Conservation (phyloP, 768 basidiomycete genomes). For the Termitomyces sp. region DNA sequence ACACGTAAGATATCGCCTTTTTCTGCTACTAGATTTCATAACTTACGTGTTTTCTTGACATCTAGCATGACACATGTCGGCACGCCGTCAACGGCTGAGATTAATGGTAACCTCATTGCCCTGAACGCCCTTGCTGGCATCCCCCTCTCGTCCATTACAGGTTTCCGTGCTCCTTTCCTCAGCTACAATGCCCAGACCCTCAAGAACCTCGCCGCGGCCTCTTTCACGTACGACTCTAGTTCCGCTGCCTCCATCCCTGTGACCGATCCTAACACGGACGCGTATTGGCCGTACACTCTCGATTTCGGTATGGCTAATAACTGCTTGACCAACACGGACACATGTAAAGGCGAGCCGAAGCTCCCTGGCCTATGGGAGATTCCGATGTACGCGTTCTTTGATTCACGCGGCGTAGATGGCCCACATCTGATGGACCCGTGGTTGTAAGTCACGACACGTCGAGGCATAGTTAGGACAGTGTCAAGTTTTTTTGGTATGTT, state of each 20-base stretch:
- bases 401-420: constrained; percentile 46
- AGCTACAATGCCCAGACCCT: constrained; percentile 62
- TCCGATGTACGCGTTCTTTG: constrained; percentile 80
- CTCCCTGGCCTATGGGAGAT: constrained; percentile 82
- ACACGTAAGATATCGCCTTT: constrained; percentile 43
- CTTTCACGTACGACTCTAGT: constrained; percentile 72
- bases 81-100: constrained; percentile 53
- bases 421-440: constrained; percentile 81
- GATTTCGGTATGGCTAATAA: constrained; percentile 79
- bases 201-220: constrained; percentile 42
- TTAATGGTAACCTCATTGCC: constrained; percentile 75
- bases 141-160: constrained; percentile 54
- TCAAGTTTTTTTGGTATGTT: background rate
- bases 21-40: background rate
- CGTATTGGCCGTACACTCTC: constrained; percentile 81
- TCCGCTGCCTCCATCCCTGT: constrained; percentile 59
- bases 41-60: background rate
- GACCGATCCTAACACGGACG: constrained; percentile 60
- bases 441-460: constrained; percentile 41
- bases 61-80: constrained; percentile 78
- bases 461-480: background rate
- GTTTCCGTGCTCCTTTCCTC: constrained; percentile 78
- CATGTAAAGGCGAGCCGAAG: constrained; percentile 66
- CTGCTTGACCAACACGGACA: constrained; percentile 48
- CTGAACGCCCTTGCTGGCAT: constrained; percentile 77